Evolutionary conservation across 257 asterid genomes (phyloP), one percentile per base, ranked within the genome.

Genomic region (Eucommia ulmoides): DNA sequence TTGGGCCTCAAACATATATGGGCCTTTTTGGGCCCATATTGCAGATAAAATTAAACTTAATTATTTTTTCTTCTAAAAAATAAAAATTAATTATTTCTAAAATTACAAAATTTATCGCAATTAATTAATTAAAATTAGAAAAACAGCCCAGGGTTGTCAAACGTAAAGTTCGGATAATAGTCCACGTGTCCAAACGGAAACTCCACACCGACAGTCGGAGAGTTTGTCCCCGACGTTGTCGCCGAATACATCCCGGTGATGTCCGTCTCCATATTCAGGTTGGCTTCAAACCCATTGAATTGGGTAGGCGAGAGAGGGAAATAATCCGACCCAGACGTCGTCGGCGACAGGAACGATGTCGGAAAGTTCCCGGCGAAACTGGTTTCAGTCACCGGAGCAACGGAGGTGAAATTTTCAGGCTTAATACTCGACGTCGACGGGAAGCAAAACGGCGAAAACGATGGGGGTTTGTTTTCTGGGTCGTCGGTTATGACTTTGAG

Each of bases 401-500:
- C 38, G 8, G 51, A 61, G 21, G 49, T 41, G 33, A 52, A 49
- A 5, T 49, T 54, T 54, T 64, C 66, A 41, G 64, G 53, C 54
- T 58, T 54, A 24, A 22, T 16, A 19, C 55, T 45, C 21, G 71
- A 41, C 16, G 62, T 47, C 25, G 72, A 53, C 41, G 56, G 26
- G 50, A 24, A 51, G 54, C 6, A 14, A 50, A 59, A 51, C 0
- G 61, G 33, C 24, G 63, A 20, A 35, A 63, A 65, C 26, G 25
- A 54, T 33, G 35, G 77, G 23, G 47, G 65, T 20, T 64, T 69
- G 23, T n/a, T 65, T 52, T 65, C 62, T 4, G 63, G 61, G 12
- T 61, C 44, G 1, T 68, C 52, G 17, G 58, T 62, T 20, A 63
- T 50, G 22, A 71, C 68, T 48, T 50, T 52, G n/a, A 71, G 82